phyloP scores from a whole-genome alignment of 805 yeast genomes.

The Tetrapisispora namnaoensis region DNA sequence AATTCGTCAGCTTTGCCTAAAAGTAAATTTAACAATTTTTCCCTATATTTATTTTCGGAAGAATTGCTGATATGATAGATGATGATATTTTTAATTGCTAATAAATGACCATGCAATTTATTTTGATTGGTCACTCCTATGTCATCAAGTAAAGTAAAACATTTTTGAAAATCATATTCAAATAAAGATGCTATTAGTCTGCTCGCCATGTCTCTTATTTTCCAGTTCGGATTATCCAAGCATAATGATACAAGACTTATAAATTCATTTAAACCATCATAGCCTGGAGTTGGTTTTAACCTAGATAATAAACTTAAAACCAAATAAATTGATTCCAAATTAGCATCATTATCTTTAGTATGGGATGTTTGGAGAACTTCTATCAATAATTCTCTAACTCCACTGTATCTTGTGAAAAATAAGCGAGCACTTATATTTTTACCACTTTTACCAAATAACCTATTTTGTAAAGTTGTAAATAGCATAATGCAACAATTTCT shows the following conservation, averaged over 20 bases:
- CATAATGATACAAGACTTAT: conserved; percentile 38
- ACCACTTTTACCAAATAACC: conserved; percentile 57
- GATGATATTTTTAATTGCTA: conserved; percentile 37
- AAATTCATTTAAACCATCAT: conserved; percentile 45
- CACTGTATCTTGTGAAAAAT: conserved; percentile 59
- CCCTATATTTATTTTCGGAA: not conserved
- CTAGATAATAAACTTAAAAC: conserved; percentile 63
- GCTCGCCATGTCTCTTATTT: conserved; percentile 81
- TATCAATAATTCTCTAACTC: conserved; percentile 42
- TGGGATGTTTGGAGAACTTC: conserved; percentile 30
- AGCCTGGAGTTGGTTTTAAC: conserved; percentile 50
- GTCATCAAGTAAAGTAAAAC: conserved; percentile 18
- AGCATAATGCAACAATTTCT: conserved; percentile 91
- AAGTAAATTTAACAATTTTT: not conserved
- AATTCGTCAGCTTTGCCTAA: conserved; percentile 4
- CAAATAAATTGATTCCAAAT: conserved; percentile 61
- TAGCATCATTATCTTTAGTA: conserved; percentile 13
- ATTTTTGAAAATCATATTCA: conserved; percentile 25
- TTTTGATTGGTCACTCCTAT: conserved; percentile 32
- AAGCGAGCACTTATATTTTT: conserved; percentile 45
- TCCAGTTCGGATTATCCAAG: conserved; percentile 57
- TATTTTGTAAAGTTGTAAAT: conserved; percentile 72
- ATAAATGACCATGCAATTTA: conserved; percentile 47
- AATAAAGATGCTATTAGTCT: conserved; percentile 49
- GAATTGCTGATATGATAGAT: not conserved